Evolutionary conservation across 257 asterid species (phyloP), one percentile per base, ranked within the genome.

Genomic region (Solanum chiquidenum): DNA sequence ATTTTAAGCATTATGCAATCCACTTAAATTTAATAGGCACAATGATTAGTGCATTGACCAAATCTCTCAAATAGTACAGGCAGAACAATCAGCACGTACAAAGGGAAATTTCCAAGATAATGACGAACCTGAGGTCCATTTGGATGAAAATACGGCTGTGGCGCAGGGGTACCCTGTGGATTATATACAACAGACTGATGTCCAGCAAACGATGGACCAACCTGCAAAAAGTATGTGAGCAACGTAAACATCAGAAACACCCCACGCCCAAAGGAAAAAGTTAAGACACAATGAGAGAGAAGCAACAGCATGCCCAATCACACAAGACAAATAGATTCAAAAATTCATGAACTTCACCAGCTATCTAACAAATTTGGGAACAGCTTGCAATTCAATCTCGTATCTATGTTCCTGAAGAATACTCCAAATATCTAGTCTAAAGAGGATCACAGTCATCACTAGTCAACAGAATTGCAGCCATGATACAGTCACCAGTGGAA

Each of bases 41-140:
- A 72, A 86, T n/a, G 62, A 31, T 34, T 44, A 27, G 83, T 40
- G 34, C 88, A 40, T 44, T 23, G 20, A n/a, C 62, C 62, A 38
- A 27, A 66, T 69, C 69, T 52, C 87, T 86, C 60, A 14, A 42
- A 23, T 23, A 10, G 66, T 29, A 25, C 35, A 80, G 33, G 66
- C 27, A 49, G 75, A 86, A 85, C 29, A 75, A 74, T 83, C 25
- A 83, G 35, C 42, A 25, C 52, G 64, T 62, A 71, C 52, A 80
- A 55, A 89, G 31, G 77, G 88, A 82, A 74, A 68, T 29, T 46
- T 20, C 49, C 37, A 10, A 83, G 68, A 69, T 77, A 55, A 60
- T 33, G 62, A 92, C 92, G 74, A 87, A 96, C 99, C 99, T 95
- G 99, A 88, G 97, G 98, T 89, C 95, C 99, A 90, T 88, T 91